Evolutionary conservation across 805 yeast species (phyloP).

Genomic region (Saturnispora diversa): DNA sequence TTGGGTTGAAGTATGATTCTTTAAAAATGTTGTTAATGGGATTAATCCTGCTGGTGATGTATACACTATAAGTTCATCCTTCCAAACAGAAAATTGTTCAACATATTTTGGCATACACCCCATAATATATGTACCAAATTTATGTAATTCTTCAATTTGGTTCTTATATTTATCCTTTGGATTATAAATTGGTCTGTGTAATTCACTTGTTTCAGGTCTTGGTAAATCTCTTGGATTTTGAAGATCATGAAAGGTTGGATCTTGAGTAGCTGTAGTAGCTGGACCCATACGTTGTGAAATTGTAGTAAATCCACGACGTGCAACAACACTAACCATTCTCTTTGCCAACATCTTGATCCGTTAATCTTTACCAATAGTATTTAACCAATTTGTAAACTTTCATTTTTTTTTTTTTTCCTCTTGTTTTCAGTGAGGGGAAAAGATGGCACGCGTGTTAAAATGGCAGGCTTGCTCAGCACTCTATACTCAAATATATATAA

Average conservation of each 20-base stretch:
- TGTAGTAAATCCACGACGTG: constrained; percentile 7
- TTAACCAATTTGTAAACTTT: neutral
- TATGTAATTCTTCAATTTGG: constrained; percentile 63
- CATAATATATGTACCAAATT: constrained; percentile 73
- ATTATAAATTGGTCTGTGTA: constrained; percentile 49
- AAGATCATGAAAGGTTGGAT: constrained; percentile 22
- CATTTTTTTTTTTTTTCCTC: neutral
- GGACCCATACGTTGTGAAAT: constrained; percentile 6
- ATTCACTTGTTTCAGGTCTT: constrained; percentile 28
- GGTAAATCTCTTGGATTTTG: constrained; percentile 30
- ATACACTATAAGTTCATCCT: constrained; percentile 72
- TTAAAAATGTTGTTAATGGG: constrained; percentile 63
- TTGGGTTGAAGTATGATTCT: constrained; percentile 74
- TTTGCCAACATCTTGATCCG: constrained; percentile 12
- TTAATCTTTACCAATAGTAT: too few species aligned
- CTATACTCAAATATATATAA: neutral
- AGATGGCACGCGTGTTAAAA: neutral
- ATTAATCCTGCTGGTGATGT: constrained; percentile 68
- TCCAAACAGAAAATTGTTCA: constrained; percentile 84
- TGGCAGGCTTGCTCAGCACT: neutral
- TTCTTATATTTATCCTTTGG: constrained; percentile 71
- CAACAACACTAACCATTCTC: constrained; percentile 4
- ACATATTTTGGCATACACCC: constrained; percentile 72
- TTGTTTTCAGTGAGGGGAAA: constrained; percentile 4
- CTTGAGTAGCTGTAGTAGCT: constrained; percentile 10